Percentiles rank a stretch among this genome's conserved stretches.
Evolutionary conservation across 495 filamentous ascomycete species (phyloP).

Genomic region (Neurospora sp.): DNA sequence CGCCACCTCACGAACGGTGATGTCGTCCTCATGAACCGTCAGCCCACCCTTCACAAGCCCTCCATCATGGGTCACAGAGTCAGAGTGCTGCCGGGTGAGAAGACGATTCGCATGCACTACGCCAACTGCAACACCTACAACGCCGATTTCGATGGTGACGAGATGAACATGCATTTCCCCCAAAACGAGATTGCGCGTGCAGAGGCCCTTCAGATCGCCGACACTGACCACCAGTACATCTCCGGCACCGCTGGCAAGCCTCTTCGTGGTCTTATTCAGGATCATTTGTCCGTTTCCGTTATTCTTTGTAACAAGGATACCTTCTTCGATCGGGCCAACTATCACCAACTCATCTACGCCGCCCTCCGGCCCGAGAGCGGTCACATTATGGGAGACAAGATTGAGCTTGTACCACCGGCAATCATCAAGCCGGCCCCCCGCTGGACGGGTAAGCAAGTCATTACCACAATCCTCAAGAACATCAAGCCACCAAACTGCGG

Average conservation of each 20-base stretch:
- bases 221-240: slow-evolving; percentile 95
- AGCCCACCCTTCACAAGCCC: slow-evolving; percentile 99
- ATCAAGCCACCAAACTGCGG: slow-evolving; percentile 65
- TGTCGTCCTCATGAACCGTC: slow-evolving; percentile 96
- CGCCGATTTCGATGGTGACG: slow-evolving; percentile 99
- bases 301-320: slow-evolving; percentile 84
- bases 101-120: slow-evolving; percentile 99
- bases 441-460: slow-evolving; percentile 98
- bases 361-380: slow-evolving; percentile 83
- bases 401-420: slow-evolving; percentile 69
- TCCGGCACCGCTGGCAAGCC: slow-evolving; percentile 91
- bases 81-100: slow-evolving; percentile 83
- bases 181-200: slow-evolving; percentile 91
- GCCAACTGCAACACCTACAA: slow-evolving; percentile 99
- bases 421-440: slow-evolving; percentile 68
- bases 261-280: slow-evolving; percentile 92
- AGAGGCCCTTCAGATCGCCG: slow-evolving; percentile 84
- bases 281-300: slow-evolving; percentile 93
- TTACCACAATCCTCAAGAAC: slow-evolving; percentile 88
- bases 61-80: slow-evolving; percentile 98
- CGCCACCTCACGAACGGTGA: slow-evolving; percentile 94
- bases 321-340: slow-evolving; percentile 83
- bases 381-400: slow-evolving; percentile 59
- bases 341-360: slow-evolving; percentile 84
- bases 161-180: slow-evolving; percentile 99